Base-by-base conservation (phyloP, 805 yeast species). In the Jamesozyma spencerorum region DNA sequence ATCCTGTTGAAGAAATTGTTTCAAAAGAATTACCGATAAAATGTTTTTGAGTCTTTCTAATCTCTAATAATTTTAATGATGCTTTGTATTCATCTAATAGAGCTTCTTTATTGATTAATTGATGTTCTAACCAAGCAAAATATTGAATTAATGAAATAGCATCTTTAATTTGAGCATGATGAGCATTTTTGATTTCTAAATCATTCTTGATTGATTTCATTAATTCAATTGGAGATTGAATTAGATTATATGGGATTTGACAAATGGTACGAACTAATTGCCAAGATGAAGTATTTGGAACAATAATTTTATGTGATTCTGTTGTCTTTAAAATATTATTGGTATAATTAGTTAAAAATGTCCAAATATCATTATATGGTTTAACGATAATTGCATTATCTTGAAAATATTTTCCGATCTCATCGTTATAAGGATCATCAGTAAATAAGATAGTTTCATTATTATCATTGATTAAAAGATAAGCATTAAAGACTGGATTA, bases 401-500 rank as follows among this genome's bases (percentile, higher is more conserved):
- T 15, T 63, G 51, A 22, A 79, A 64, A 52, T 71, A 70, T 2
- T 49, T 47, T 14, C 58, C 47, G 18, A 71, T 60, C 5, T 65
- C 66, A 10, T 60, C 62, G 29, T 59, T 47, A 39, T 73, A 49
- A 50, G 64, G 50, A 44, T 66, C 62, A 46, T 81, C 75, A 6
- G 79, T 64, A 54, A 80, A 85, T 13, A 85, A 62, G 4, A 56
- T 53, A 2, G 78, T 73, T 2, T 53, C 49, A 2, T 64, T 63
- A 11, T 54, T 64, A 14, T 72, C 63, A 24, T 80, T 66, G 3
- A 54, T 28, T 10, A 80, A 59, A 36, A 71, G 52, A 46, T 74
- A 74, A 7, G 88, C 69, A 62, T 78, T 86, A 58, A 90, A 92
- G 2, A 87, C 90, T 0, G 97, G 97, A 53, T 81, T 81, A 57